Evolutionary conservation across 2,329 filamentous ascomycete genomes (phyloP), one percentile per base, ranked within the genome.

Genomic region (Xylariaceae sp.): DNA sequence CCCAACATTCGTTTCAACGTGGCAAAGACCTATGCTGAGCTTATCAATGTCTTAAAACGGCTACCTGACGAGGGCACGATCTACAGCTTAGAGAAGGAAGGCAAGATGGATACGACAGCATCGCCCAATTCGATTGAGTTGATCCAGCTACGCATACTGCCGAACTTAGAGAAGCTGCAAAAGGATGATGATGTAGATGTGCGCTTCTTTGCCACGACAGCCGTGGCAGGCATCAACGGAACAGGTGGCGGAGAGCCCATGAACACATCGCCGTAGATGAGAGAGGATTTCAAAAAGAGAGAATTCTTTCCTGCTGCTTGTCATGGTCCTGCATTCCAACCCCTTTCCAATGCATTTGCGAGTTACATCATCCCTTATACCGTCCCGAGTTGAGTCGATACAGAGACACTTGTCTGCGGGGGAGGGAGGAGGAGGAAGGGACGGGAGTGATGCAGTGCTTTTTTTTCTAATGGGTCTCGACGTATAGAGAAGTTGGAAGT

Each of bases 1-100:
- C 94, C 94, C 67, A 99, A 99, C 78, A 99, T 99, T 73, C 91
- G 94, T 55, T 99, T 99, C 84, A 99, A 99, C 75, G 94, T 99
- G 52, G 94, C 94, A 68, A 99, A 99, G 80, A 97, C 94, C 51
- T 99, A 97, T 73, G 86, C 87, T 18, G 88, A 94, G 55, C 80
- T 99, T 60, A 92, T 97, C 70, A 87, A 89, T 68, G 92, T 92
- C n/a, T 82, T 99, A 71, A 92, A 93, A 76, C 89, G 91, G 68
- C 82, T 99, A 58, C 93, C 94, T 2, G 89, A 92, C 57, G 83
- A 94, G 71, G 92, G 92, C 62, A 97, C 93, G 11, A 81, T 97
- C 63, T 86, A 88, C 72, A 86, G 90, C 55, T 76, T 95, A 61
- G 91, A 97, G 76, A 94, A 96, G 80, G 84, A 88, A 34, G 88